A percentile compares a stretch with the other conserved stretches of the same genome.
phyloP scores from a whole-genome alignment of 2,329 filamentous ascomycete species.

The Diaporthe caulivora region DNA sequence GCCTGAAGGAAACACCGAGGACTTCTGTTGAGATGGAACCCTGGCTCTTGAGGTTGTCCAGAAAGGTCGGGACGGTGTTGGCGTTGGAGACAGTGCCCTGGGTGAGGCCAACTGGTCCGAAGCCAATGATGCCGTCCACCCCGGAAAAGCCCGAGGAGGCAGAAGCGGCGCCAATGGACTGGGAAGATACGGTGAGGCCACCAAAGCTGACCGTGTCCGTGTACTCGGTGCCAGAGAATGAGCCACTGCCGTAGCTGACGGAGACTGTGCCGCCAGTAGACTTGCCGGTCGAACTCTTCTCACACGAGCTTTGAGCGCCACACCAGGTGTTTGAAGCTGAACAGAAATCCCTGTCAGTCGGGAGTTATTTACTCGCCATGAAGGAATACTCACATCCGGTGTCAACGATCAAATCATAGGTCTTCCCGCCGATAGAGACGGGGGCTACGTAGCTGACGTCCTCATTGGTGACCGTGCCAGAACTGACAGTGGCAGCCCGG shows the following conservation, averaged over 20 bases:
- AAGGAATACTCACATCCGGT: conserved; percentile 44
- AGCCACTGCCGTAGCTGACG: conserved; percentile 46
- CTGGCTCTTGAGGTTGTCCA: conserved; percentile 46
- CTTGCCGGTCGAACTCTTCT: conserved; percentile 29
- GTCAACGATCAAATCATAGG: conserved; percentile 47
- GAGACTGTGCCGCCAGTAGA: conserved; percentile 43
- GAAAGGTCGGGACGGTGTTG: conserved; percentile 45
- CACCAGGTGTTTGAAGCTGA: conserved; percentile 44
- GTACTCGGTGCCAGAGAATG: conserved; percentile 46
- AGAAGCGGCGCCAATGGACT: conserved; percentile 32
- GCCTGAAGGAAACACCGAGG: conserved; percentile 47
- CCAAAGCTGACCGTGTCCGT: conserved; percentile 48
- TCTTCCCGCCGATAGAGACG: conserved; percentile 44
- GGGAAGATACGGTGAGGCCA: conserved; percentile 44
- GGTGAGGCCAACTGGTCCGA: conserved; percentile 46
- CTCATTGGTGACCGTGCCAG: conserved; percentile 46
- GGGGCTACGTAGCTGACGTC: conserved; percentile 46
- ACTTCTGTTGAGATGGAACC: conserved; percentile 47
- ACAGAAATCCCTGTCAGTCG: not conserved
- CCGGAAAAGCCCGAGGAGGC: conserved; percentile 15
- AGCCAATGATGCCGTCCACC: conserved; percentile 35
- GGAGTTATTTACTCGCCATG: not conserved
- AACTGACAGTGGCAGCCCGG: conserved; percentile 37
- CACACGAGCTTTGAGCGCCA: conserved; percentile 21
- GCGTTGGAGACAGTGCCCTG: conserved; percentile 44